Conservation (phyloP, 2,329 filamentous ascomycete species). For the Triangularia verruculosa region DNA sequence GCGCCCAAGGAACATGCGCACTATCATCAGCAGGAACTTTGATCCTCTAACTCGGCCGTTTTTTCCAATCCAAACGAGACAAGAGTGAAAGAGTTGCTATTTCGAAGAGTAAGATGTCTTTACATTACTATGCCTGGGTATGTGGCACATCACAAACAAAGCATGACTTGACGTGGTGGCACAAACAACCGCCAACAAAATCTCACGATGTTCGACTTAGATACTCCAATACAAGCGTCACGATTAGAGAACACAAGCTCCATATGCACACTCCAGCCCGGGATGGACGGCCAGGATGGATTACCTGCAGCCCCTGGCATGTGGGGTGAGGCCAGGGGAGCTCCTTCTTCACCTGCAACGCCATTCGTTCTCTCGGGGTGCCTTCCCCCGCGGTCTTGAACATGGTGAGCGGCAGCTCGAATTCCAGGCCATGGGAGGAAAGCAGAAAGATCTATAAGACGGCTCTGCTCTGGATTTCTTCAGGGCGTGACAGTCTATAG, state of each 20-base stretch:
- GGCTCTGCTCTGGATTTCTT: neutral
- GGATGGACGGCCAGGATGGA: constrained; percentile 5
- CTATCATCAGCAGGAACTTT: constrained; percentile 4
- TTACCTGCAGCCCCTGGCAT: neutral
- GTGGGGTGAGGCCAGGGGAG: constrained; percentile 13
- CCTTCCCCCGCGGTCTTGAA: constrained; percentile 23
- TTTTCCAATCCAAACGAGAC: neutral
- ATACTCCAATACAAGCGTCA: neutral
- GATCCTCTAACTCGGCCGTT: neutral
- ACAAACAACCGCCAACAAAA: neutral
- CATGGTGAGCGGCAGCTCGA: constrained; percentile 12
- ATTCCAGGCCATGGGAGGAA: constrained; percentile 4
- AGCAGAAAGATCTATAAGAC: constrained; percentile 1
- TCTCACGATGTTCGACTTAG: neutral
- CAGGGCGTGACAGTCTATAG: neutral
- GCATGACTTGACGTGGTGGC: neutral
- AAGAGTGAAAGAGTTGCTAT: neutral
- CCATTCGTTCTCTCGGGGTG: constrained; percentile 24
- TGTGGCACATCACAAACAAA: neutral
- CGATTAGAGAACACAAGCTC: constrained; percentile 1
- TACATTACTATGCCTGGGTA: neutral
- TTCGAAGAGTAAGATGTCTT: neutral
- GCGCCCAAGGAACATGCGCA: constrained; percentile 12
- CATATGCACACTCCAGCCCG: constrained; percentile 1
- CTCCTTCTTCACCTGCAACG: constrained; percentile 12